A percentile compares a stretch with the other conserved stretches of the same genome.
Evolutionary conservation across 2,329 filamentous ascomycete genomes (phyloP).

Genomic region (Aspergillus sergii): DNA sequence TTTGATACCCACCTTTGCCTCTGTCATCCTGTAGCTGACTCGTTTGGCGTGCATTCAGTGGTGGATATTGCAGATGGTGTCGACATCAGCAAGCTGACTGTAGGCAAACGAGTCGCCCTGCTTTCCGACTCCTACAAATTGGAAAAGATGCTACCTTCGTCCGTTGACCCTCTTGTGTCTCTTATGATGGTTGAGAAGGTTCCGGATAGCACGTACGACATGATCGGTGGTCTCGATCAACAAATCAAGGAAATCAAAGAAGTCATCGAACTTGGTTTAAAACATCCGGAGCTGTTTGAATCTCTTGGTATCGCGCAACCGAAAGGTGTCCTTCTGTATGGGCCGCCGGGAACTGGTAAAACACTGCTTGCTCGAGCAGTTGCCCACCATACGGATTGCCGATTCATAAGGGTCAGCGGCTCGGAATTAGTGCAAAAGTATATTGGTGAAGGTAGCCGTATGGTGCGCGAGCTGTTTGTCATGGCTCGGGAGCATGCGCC

Average conservation of each 20-base stretch:
- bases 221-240: constrained; percentile 98
- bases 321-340: constrained; percentile 95
- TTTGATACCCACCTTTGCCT: constrained; percentile 48
- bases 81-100: constrained; percentile 91
- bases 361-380: constrained; percentile 93
- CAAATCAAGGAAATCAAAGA: constrained; percentile 99
- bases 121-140: constrained; percentile 98
- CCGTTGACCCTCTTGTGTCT: constrained; percentile 95
- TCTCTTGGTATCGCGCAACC: constrained; percentile 98
- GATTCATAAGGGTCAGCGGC: constrained; percentile 96
- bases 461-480: constrained; percentile 98
- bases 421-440: constrained; percentile 98
- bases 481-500: constrained; percentile 98
- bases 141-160: constrained; percentile 97
- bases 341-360: constrained; percentile 95
- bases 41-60: constrained; percentile 56
- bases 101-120: constrained; percentile 95
- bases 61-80: constrained; percentile 95
- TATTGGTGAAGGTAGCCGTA: constrained; percentile 95
- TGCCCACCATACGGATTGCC: constrained; percentile 97
- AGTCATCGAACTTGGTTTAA: constrained; percentile 96
- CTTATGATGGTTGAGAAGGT: constrained; percentile 99
- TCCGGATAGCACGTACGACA: constrained; percentile 98
- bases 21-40: constrained; percentile 12
- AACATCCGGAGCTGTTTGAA: constrained; percentile 98